Conservation (phyloP, 805 yeast genomes). For the Cyberlindnera euphorbiiphila region DNA sequence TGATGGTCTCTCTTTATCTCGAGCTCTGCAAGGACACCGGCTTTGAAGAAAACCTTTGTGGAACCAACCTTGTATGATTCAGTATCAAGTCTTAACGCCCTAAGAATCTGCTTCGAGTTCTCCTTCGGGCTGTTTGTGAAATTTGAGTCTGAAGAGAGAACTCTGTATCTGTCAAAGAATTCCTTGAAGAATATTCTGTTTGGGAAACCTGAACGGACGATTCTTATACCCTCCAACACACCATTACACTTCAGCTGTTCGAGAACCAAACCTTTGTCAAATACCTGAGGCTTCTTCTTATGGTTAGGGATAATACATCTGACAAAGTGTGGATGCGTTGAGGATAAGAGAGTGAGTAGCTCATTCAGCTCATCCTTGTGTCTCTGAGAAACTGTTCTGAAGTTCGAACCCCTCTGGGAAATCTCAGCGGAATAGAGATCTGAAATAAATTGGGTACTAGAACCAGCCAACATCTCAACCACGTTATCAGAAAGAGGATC, state of each 20-base stretch:
- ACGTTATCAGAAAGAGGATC: conserved; percentile 86
- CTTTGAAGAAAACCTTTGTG: conserved; percentile 90
- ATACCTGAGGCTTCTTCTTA: conserved; percentile 61
- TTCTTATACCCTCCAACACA: conserved; percentile 95
- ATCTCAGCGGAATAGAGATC: conserved; percentile 45
- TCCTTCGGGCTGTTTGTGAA: conserved; percentile 49
- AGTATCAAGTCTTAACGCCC: conserved; percentile 65
- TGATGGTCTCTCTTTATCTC: conserved; percentile 73
- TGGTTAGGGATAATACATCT: conserved; percentile 93
- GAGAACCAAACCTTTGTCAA: conserved; percentile 73
- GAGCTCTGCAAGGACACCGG: conserved; percentile 89
- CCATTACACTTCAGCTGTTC: conserved; percentile 95
- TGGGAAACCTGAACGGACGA: conserved; percentile 96
- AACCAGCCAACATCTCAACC: conserved; percentile 52
- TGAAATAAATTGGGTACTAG: conserved; percentile 53
- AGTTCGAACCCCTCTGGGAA: conserved; percentile 36
- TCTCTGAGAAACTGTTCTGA: conserved; percentile 79
- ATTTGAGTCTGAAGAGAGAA: conserved; percentile 52
- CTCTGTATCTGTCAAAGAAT: conserved; percentile 69
- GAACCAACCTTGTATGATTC: conserved; percentile 85
- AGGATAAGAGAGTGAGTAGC: conserved; percentile 65
- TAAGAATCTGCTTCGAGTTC: conserved; percentile 64
- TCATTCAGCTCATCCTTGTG: conserved; percentile 80
- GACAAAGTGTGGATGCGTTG: conserved; percentile 94
- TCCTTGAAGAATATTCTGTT: conserved; percentile 83